phyloP scores from a whole-genome alignment of 2,329 filamentous ascomycete species.

The Fusarium caatingaense region DNA sequence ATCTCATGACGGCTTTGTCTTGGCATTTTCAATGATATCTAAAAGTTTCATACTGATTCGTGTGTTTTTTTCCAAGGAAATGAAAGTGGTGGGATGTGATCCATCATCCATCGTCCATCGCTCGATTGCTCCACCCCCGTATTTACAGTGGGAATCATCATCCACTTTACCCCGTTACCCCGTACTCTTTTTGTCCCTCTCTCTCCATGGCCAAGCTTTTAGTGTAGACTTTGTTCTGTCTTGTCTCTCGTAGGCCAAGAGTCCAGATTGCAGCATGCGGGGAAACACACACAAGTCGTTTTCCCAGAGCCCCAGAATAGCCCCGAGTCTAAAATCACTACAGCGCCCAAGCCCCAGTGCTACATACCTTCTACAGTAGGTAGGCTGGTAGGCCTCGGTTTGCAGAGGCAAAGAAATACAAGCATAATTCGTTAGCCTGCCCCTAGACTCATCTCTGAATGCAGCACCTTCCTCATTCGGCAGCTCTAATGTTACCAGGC shows the following conservation, averaged over 20 bases:
- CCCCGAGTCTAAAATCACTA: neutral
- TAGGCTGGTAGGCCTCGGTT: neutral
- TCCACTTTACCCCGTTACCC: neutral
- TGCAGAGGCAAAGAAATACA: neutral
- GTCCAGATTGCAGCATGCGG: neutral
- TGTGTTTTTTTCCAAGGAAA: neutral
- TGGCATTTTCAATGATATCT: neutral
- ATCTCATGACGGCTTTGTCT: neutral
- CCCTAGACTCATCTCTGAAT: neutral
- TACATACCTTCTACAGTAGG: no score
- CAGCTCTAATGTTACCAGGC: neutral
- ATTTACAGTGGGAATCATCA: neutral
- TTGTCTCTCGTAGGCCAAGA: neutral
- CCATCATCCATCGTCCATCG: no score
- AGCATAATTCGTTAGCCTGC: neutral
- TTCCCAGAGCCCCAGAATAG: neutral
- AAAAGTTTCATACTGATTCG: neutral
- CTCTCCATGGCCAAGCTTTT: neutral
- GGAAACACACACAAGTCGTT: neutral
- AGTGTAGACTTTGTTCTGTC: neutral
- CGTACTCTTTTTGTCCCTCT: neutral
- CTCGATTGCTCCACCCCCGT: neutral
- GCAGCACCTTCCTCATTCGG: neutral
- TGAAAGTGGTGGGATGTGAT: neutral
- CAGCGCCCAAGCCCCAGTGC: no score